Evolutionary conservation across 78 protist species (phyloP), one percentile per base, ranked within the genome.

Genomic region (Dictyostelium intermedium): DNA sequence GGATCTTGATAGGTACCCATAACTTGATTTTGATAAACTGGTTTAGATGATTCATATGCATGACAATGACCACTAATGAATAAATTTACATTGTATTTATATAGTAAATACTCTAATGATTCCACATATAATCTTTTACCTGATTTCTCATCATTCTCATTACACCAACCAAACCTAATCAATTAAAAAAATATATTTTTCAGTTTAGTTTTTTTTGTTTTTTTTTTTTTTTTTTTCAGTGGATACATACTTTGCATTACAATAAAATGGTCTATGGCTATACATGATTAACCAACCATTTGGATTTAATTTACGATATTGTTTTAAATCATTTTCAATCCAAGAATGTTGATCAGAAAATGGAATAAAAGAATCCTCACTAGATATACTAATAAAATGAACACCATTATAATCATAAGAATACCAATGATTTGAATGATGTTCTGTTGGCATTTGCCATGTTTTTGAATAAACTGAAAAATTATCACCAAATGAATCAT

Each of bases 341-440:
- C 93, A 87, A 8, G 11, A 5, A 63, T 77, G 39, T 79, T 87
- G 84, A 8, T 23, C 30, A 5, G 93, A 87, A 13, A 69, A 32
- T 79, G 93, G 85, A 8, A 82, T 78, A 16, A 39, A 87, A 3
- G 43, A 56, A 9, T 10, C 13, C 39, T 87, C 93, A 18, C 84
- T 32, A 13, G 93, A 87, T 2, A 87, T 34, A 25, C 85, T 78
- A 9, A 78, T 74, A 63, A 87, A 87, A 74, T 87, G 93, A 27
- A 87, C 93, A 23, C 85, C 85, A 63, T 61, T 56, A 30, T 87
- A 87, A 32, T 87, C 93, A 47, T 60, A 87, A 41, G 93, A 76
- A 63, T 87, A 87, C 85, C 85, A 87, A 9, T 25, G 32, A 32
- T 56, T 2, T 2, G 56, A 41, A 4, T 56, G 53, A 5, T 76